Percentiles rank a stretch among this genome's conserved stretches.
These are phyloP conservation scores for Laetiporus sulphureus DNA, from an alignment of 1,284 basidiomycete genomes.

Conservation along the genomic window DNA sequence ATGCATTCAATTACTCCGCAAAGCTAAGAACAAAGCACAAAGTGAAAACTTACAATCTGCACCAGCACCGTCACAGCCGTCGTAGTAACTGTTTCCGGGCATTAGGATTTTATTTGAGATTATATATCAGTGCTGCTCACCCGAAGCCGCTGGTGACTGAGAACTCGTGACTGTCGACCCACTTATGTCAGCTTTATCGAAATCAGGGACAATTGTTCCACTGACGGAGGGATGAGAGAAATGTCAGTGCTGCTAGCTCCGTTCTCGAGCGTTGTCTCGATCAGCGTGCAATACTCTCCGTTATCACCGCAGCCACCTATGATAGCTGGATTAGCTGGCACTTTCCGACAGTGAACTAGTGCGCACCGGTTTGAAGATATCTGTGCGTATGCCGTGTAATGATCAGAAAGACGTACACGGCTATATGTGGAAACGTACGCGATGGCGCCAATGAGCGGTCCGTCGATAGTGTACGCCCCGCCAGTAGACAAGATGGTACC, in stretches of 20 bases:
- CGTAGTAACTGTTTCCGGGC: constrained; percentile 6
- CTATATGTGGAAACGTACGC: not conserved
- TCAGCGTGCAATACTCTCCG: not conserved
- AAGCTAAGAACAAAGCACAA: not conserved
- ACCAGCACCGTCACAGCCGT: constrained; percentile 20
- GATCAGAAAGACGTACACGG: not conserved
- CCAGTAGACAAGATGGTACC: constrained; percentile 1
- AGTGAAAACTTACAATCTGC: constrained; percentile 9
- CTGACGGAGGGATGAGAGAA: constrained; percentile 1
- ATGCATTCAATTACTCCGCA: not conserved
- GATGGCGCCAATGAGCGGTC: not conserved
- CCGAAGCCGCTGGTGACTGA: not conserved
- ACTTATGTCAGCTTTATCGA: not conserved
- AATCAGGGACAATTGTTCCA: not conserved
- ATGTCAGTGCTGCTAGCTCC: not conserved
- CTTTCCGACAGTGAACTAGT: not conserved
- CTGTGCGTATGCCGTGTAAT: not conserved
- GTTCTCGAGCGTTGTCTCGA: constrained; percentile 1
- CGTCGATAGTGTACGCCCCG: constrained; percentile 1
- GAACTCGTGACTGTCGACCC: not conserved
- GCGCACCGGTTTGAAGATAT: not conserved
- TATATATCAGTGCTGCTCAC: constrained; percentile 1
- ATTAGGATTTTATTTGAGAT: not conserved
- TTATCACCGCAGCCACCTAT: constrained; percentile 1
- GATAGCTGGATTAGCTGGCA: not conserved